A percentile compares a stretch with the other conserved stretches of the same genome.
phyloP scores from a whole-genome alignment of 768 basidiomycete species.

The Paxillus ammoniavirescens region DNA sequence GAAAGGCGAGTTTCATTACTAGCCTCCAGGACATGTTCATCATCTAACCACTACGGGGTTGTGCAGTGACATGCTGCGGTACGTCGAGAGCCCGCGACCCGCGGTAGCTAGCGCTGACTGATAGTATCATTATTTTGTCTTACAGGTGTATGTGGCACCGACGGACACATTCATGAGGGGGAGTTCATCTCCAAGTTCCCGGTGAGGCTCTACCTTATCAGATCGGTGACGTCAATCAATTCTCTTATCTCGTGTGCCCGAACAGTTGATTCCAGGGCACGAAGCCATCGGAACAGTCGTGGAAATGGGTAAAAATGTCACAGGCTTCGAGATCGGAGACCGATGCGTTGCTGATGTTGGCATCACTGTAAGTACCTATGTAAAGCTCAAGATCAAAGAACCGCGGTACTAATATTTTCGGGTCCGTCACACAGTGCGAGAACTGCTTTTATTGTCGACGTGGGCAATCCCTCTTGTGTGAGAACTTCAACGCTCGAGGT shows the following conservation, averaged over 20 bases:
- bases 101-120: neutral
- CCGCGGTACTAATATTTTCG: constrained; percentile 3
- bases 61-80: constrained; percentile 44
- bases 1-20: constrained; percentile 47
- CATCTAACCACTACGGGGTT: constrained; percentile 2
- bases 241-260: constrained; percentile 8
- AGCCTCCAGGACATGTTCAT: neutral
- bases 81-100: constrained; percentile 8
- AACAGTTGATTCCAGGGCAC: constrained; percentile 71
- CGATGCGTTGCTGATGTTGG: constrained; percentile 83
- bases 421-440: constrained; percentile 54
- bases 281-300: constrained; percentile 74
- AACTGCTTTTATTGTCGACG: constrained; percentile 86
- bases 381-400: neutral
- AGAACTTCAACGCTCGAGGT: constrained; percentile 79
- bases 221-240: constrained; percentile 20
- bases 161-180: constrained; percentile 63
- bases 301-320: constrained; percentile 77
- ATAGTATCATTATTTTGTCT: neutral
- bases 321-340: constrained; percentile 74
- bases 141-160: constrained; percentile 57
- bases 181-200: constrained; percentile 69
- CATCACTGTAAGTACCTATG: constrained; percentile 49
- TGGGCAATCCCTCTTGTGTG: constrained; percentile 80
- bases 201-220: constrained; percentile 15